Base-by-base conservation (phyloP, 2,329 filamentous ascomycete species). In the Fusarium sp. region DNA sequence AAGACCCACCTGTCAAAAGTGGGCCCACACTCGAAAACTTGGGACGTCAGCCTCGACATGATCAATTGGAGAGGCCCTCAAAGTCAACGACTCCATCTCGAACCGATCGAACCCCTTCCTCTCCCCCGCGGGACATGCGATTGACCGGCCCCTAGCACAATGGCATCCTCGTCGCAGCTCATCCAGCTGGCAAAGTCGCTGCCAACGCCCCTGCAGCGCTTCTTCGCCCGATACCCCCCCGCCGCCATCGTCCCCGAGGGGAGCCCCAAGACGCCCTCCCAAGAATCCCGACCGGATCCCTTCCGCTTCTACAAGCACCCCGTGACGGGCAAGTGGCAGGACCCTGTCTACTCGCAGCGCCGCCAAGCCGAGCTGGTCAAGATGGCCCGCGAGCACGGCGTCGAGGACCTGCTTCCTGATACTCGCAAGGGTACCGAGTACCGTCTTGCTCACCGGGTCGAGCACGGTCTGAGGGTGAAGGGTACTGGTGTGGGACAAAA, bases 301-400 rank as follows among this genome's bases (percentile, higher is more conserved):
- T 99, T 99, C 86, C 87, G 91, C 71, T 90, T 93, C 40, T 91
- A 90, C 79, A 95, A 94, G 84, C 93, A 97, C 85, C 90, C 93
- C 40, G 85, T 87, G 47, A 98, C 95, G 0, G 93, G 94, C 25
- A 91, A 89, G 82, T 98, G 95, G 94, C 92, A 95, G 76, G 90
- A 95, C 73, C 94, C 97, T 0, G 89, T 91, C 66, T 95, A 92
- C 85, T 97, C 95, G 6, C 87, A 97, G 76, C 90, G 97, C 65
- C 90, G 94, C 71, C 97, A 99, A 87, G 95, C 95, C 27, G 94
- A 98, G 78, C 88, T 99, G 27, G 93, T 97, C 78, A 97, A 97
- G 85, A 84, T 98, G 79, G 95, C 97, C 6, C 86, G 89, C 67
- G 87, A 93, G 79, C 89, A 95, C 83, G 93, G 94, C 64, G 92